These are phyloP conservation scores for Hericium erinaceus DNA, from an alignment of 768 basidiomycete species.

Conservation along the genomic window DNA sequence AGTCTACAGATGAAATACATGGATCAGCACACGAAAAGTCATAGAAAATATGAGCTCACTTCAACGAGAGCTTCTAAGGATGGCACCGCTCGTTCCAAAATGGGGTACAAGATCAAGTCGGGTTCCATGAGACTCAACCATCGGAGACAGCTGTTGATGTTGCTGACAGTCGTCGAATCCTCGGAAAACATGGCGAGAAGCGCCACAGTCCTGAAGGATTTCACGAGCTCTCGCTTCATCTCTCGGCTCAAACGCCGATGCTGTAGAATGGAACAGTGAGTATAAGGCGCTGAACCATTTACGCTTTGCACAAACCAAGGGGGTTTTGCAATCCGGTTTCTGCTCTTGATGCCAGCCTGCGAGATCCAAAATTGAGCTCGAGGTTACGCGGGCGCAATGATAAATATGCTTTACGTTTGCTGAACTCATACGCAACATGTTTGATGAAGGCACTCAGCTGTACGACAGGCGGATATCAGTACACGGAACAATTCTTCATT, in stretches of 20 bases:
- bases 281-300: neutral
- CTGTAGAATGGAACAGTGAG: constrained; percentile 23
- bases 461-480: neutral
- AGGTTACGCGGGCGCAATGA: neutral
- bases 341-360: constrained; percentile 75
- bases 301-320: constrained; percentile 30
- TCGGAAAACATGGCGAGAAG: constrained; percentile 89
- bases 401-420: constrained; percentile 46
- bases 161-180: constrained; percentile 60
- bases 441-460: constrained; percentile 82
- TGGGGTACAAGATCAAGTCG: constrained; percentile 71
- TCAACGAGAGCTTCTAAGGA: constrained; percentile 85
- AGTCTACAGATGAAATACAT: constrained; percentile 36
- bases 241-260: constrained; percentile 65
- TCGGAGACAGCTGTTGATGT: constrained; percentile 74
- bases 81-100: constrained; percentile 77
- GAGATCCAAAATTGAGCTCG: neutral
- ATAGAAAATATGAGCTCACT: constrained; percentile 29
- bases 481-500: neutral
- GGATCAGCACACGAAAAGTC: neutral
- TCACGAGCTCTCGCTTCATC: constrained; percentile 82
- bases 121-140: constrained; percentile 81
- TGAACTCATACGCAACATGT: constrained; percentile 75
- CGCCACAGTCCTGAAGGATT: constrained; percentile 70
- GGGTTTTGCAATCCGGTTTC: constrained; percentile 71